Evolutionary conservation across 2,329 filamentous ascomycete species (phyloP), one percentile per base, ranked within the genome.

Genomic region (Trichoderma atrobrunneum): DNA sequence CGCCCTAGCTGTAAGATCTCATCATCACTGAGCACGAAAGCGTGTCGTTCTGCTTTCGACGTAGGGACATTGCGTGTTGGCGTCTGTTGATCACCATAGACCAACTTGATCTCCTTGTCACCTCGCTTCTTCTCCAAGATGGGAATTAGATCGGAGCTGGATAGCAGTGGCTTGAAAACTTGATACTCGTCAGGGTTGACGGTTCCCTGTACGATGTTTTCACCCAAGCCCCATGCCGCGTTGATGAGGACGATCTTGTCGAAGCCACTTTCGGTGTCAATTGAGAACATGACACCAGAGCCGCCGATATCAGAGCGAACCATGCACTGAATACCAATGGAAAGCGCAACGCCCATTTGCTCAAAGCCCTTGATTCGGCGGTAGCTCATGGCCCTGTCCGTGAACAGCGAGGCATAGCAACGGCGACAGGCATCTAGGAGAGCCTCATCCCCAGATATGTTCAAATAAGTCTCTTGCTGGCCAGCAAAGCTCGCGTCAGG

Each of bases 211-310:
- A 82, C 80, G 7, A 82, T 73, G 56, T 81, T 82, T 74, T 82
- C 81, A 6, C 81, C 81, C 10, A 83, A 77, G 2, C 80, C 81
- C 81, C 80, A 83, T 6, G 74, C 72, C 16, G 73, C 56, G 65
- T 81, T 82, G 75, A 82, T 82, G 61, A 83, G 76, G n/a, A 83
- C 79, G 18, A 82, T 74, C 72, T 80, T 81, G 72, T 82, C 78
- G 48, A 81, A 82, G 7, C 80, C 81, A 32, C 78, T 82, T 71
- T 82, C 80, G 2, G 81, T 82, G 71, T 83, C 80, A 28, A 82
- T 80, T 39, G 81, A 80, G 74, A 83, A 83, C 80, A 83, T 82
- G 60, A 82, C 81, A 21, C 81, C 81, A 8, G 81, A 79, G 11
- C 79, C 80, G 6, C 78, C 73, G 14, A 72, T 28, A 70, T 82